A percentile compares a stretch with the other conserved stretches of the same genome.
These are phyloP conservation scores for Prunus mongolica DNA, from an alignment of 306 rosid genomes.

Conservation along the genomic window DNA sequence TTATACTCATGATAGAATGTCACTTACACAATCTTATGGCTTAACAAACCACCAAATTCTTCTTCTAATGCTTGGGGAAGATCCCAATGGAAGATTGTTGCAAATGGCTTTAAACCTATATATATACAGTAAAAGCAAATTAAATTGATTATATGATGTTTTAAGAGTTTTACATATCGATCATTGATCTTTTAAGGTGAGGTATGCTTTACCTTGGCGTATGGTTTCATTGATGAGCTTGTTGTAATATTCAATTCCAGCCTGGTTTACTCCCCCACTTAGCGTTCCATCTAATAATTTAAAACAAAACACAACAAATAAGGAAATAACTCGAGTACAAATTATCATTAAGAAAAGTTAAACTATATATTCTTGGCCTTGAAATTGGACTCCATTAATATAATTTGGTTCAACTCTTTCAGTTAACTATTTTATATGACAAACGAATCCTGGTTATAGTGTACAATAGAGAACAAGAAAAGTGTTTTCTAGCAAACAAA, in stretches of 20 bases:
- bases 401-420: too few species aligned
- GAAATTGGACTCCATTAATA: neutral
- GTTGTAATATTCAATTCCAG: slow-evolving; percentile 28
- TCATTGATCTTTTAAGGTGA: neutral
- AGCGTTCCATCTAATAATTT: slow-evolving; percentile 40
- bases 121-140: neutral
- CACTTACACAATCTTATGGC: neutral
- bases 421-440: too few species aligned
- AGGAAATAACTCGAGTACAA: neutral
- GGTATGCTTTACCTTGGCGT: slow-evolving; percentile 32
- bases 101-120: neutral
- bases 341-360: neutral
- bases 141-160: neutral
- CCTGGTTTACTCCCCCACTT: slow-evolving; percentile 45
- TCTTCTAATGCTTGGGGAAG: neutral
- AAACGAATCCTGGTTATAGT: too few species aligned
- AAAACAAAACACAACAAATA: neutral
- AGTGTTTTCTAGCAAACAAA: too few species aligned
- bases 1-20: neutral
- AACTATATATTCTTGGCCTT: neutral
- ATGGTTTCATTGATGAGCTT: slow-evolving; percentile 44
- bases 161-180: neutral
- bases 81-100: neutral
- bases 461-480: too few species aligned
- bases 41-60: neutral